phyloP scores from a whole-genome alignment of 2,329 filamentous ascomycete genomes.

The Phaeosphaeria sp. region DNA sequence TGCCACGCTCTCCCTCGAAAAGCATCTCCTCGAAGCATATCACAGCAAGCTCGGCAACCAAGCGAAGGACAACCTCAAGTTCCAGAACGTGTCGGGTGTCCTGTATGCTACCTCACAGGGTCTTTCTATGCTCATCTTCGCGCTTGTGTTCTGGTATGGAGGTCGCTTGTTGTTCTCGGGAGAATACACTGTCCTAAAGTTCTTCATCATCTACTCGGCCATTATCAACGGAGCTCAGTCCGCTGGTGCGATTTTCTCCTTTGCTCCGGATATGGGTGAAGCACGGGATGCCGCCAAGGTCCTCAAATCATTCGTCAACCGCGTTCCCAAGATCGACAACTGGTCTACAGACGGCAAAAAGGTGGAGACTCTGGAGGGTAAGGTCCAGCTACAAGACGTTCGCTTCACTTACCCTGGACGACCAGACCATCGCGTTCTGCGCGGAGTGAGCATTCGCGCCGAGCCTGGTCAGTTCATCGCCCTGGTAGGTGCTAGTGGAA shows the following conservation, averaged over 20 bases:
- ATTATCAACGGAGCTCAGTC: constrained; percentile 93
- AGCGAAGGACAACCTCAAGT: constrained; percentile 71
- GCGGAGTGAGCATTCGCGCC: constrained; percentile 77
- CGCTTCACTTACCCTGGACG: constrained; percentile 95
- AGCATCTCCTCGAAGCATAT: constrained; percentile 79
- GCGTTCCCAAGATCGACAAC: constrained; percentile 72
- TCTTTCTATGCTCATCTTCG: constrained; percentile 59
- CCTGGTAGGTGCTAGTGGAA: constrained; percentile 91
- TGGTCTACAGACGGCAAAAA: constrained; percentile 49
- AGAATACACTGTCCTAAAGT: constrained; percentile 77
- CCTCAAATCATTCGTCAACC: constrained; percentile 84
- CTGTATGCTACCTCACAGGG: constrained; percentile 88
- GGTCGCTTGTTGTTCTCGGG: constrained; percentile 37
- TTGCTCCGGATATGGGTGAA: constrained; percentile 96
- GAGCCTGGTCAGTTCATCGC: constrained; percentile 84
- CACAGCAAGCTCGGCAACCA: constrained; percentile 72
- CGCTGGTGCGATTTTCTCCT: constrained; percentile 90
- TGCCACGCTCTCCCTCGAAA: constrained; percentile 87
- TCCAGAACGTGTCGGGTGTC: constrained; percentile 75
- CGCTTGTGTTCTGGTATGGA: constrained; percentile 49
- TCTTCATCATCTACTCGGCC: constrained; percentile 89
- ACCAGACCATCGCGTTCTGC: constrained; percentile 88
- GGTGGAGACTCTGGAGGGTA: constrained; percentile 66
- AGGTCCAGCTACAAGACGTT: constrained; percentile 87
- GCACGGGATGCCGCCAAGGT: constrained; percentile 82